Conservation (phyloP, 2,329 filamentous ascomycete species). For the Nemania sp. region DNA sequence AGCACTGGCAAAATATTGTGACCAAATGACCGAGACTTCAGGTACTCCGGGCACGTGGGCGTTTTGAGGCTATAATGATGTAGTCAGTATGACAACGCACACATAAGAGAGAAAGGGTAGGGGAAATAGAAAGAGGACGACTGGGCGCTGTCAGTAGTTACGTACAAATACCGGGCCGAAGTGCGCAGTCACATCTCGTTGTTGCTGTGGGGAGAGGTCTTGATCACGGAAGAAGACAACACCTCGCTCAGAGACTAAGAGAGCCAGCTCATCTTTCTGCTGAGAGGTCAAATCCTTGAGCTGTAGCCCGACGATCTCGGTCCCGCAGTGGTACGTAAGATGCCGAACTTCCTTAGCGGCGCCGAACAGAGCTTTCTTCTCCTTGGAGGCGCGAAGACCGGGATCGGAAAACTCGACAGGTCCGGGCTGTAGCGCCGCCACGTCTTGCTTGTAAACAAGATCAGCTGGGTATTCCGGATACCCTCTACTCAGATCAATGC, state of each 20-base stretch:
- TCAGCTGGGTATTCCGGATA: slow-evolving; percentile 13
- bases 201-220: slow-evolving; percentile 20
- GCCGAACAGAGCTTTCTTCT: slow-evolving; percentile 27
- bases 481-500: slow-evolving; percentile 23
- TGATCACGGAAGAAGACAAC: slow-evolving; percentile 31
- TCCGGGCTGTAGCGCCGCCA: slow-evolving; percentile 1
- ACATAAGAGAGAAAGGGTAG: not conserved
- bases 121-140: not conserved
- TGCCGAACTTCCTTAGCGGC: slow-evolving; percentile 26
- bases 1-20: slow-evolving; percentile 13
- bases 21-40: slow-evolving; percentile 21
- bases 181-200: slow-evolving; percentile 15
- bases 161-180: slow-evolving; percentile 20
- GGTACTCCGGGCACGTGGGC: slow-evolving; percentile 23
- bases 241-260: slow-evolving; percentile 20
- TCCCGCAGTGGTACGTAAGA: slow-evolving; percentile 18
- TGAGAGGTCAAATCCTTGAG: slow-evolving; percentile 21
- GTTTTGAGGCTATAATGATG: slow-evolving; percentile 14
- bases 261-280: slow-evolving; percentile 19
- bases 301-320: slow-evolving; percentile 28
- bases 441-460: slow-evolving; percentile 15
- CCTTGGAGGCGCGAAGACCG: slow-evolving; percentile 5
- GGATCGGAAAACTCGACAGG: slow-evolving; percentile 10
- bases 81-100: not conserved
- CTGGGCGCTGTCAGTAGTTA: not conserved